Evolutionary conservation across 305 asterid genomes (phyloP), one percentile per base, ranked within the genome.

Genomic region (Fraxinus dipetala): DNA sequence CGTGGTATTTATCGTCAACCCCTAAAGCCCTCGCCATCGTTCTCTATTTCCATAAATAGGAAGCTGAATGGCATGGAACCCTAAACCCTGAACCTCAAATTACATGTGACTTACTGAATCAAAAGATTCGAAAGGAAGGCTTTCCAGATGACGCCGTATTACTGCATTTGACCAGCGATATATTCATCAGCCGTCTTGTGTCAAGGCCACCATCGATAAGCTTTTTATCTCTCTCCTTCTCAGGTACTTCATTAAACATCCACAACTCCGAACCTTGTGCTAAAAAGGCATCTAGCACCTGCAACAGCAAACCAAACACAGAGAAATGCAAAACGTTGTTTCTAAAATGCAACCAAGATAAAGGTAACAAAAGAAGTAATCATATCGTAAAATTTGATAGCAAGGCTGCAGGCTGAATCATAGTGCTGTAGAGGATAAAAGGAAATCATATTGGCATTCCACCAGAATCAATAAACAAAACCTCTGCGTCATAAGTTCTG

Each of bases 181-280:
- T 94, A 86, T 93, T 94, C 81, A 87, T 82, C 90, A 94, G 85
- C 81, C 93, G 90, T 78, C 81, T 91, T 28, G 85, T 85, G 85
- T 94, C 97, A 76, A 94, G 95, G 85, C 98, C 97, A 82, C 97
- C 97, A 84, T 91, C 93, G 65, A 81, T 90, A 77, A 94, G 95
- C 89, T 94, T 94, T 87, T 72, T 90, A 31, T 91, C 97, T 84
- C 97, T 91, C 80, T 90, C 93, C 77, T 87, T 90, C 87, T 94
- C 98, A 11, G 85, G 83, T 80, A 94, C 98, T 77, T 94, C 97
- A 89, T 94, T 94, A 90, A 93, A 91, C 98, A 94, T 92, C 98
- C 98, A 94, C 89, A 94, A 85, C 87, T 94, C 97, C 76, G 98
- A 94, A 8, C 90, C 91, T 51, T 83, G 93, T 51, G 98, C 97